phyloP scores from a whole-genome alignment of 306 rosid genomes.

The Echinosophora koreensis region DNA sequence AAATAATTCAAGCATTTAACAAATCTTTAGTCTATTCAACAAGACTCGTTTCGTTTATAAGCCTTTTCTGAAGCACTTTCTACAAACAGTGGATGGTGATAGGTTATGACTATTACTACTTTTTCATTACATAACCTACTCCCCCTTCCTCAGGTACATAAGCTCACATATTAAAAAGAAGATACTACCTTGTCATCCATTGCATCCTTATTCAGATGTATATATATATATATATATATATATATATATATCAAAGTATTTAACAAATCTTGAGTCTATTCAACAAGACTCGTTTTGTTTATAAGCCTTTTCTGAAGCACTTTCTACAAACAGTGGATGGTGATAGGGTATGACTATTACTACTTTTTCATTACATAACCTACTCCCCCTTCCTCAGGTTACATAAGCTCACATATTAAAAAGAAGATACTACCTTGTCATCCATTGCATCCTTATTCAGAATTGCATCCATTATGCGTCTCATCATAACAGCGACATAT shows the following conservation, averaged over 20 bases:
- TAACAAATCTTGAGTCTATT: too few species aligned
- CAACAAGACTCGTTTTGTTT: background rate
- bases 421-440: conserved; percentile 75
- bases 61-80: background rate
- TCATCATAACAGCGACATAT: conserved; percentile 89
- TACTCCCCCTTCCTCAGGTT: background rate
- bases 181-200: conserved; percentile 92
- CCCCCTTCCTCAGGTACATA: background rate
- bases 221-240: too few species aligned
- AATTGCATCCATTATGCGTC: conserved; percentile 93
- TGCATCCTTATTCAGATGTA: conserved; percentile 87
- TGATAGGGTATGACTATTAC: background rate
- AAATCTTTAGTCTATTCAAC: too few species aligned
- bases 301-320: background rate
- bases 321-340: background rate
- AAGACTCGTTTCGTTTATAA: background rate
- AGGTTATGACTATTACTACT: background rate
- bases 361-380: conserved; percentile 11
- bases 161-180: conserved; percentile 16
- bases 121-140: conserved; percentile 14
- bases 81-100: background rate
- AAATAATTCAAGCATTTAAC: too few species aligned
- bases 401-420: conserved; percentile 6
- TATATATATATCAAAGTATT: too few species aligned
- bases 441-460: conserved; percentile 94